Evolutionary conservation across 2,329 filamentous ascomycete species (phyloP), one percentile per base, ranked within the genome.

Genomic region (Xylariaceae sp.): DNA sequence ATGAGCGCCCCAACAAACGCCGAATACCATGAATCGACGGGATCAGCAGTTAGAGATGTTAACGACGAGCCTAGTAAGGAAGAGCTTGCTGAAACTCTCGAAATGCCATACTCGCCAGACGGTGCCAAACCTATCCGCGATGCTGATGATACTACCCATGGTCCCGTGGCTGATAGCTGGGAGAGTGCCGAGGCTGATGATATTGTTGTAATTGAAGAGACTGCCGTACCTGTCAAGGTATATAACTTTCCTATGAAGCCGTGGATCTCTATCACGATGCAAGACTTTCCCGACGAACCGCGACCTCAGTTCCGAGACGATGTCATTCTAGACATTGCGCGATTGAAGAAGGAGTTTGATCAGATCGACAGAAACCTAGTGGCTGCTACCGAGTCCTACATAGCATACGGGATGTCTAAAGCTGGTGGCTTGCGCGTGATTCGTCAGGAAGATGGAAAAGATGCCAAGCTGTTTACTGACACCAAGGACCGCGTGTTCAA

Each of bases 191-290:
- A 91, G 53, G 84, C 86, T 59, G 86, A 87, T 56, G 79, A 84
- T 67, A 78, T 83, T 67, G 76, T 80, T 26, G 76, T 80, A 46
- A 80, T 83, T 35, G 87, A 90, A 69, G 84, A 87, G 62, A 84
- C 85, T 55, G 72, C 81, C 3, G 74, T 78, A 45, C 79, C 84
- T 30, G 84, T 96, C 61, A 86, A 83, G 68, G 91, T 97, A 46
- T 94, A 89, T 76, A 95, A 95, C 71, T 96, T 99, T 71, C 94
- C 94, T 12, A 90, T 99, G 86, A 89, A 88, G 71, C 94, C 94
- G 3, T 99, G 95, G 79, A 91, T 95, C 61, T 88, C 91, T 26
- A 94, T 99, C 67, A 85, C 83, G 9, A 81, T 97, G 64, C 77
- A 83, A 68, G 75, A 81, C 60, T 72, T 78, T 57, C 57, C 57